These are phyloP conservation scores for Eucalyptus globulus DNA, from an alignment of 345 rosid species.

Conservation along the genomic window DNA sequence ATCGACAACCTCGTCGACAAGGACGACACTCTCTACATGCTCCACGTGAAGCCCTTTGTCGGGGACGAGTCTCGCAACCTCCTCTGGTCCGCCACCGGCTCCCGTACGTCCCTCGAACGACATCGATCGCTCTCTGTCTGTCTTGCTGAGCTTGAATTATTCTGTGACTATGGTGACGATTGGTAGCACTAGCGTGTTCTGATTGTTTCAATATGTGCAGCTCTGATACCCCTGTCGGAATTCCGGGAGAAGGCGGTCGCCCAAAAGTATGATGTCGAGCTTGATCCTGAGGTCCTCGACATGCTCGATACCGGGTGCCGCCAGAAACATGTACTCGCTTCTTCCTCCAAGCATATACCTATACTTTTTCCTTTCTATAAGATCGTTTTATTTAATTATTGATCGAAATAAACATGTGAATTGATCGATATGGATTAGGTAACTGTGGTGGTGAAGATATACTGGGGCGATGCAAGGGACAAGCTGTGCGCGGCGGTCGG, in stretches of 20 bases:
- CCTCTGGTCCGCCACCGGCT: constrained; percentile 38
- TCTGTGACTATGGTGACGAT: neutral
- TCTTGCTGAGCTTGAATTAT: neutral
- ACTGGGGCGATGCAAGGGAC: constrained; percentile 90
- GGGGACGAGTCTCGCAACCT: constrained; percentile 27
- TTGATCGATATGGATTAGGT: constrained; percentile 14
- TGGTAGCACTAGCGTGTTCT: neutral
- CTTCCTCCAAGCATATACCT: neutral
- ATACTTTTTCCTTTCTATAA: neutral
- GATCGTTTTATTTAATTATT: neutral
- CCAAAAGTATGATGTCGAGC: constrained; percentile 44
- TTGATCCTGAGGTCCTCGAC: constrained; percentile 54
- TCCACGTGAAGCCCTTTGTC: constrained; percentile 23
- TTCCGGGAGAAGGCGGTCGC: constrained; percentile 48
- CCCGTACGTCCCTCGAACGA: constrained; percentile 14
- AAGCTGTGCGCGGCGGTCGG: constrained; percentile 53
- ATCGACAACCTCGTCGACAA: constrained; percentile 33
- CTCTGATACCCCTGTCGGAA: constrained; percentile 64
- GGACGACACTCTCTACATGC: constrained; percentile 35
- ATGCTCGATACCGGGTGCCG: constrained; percentile 47
- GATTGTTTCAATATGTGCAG: constrained; percentile 8
- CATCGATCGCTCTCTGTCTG: neutral
- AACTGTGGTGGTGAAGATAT: constrained; percentile 55
- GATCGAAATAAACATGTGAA: neutral
- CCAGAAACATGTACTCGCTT: constrained; percentile 32